phyloP scores from a whole-genome alignment of 345 rosid species.

The Camelina neglecta region DNA sequence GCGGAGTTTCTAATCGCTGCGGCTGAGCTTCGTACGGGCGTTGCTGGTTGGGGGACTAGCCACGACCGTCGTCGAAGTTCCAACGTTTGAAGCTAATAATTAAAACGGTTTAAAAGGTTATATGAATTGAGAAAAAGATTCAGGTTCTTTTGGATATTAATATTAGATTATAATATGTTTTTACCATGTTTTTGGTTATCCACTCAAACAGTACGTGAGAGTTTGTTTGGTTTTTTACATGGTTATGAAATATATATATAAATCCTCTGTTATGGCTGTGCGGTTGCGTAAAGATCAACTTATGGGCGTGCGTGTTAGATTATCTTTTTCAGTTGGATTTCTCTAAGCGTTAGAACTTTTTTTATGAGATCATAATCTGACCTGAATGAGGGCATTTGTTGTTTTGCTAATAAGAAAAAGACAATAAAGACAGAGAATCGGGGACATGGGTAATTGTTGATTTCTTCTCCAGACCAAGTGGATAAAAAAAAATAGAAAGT shows the following conservation, averaged over 20 bases:
- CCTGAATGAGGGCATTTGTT: slow-evolving; percentile 25
- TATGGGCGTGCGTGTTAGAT: background rate
- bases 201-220: background rate
- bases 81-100: slow-evolving; percentile 11
- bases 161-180: background rate
- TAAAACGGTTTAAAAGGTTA: background rate
- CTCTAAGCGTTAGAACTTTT: background rate
- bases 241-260: background rate
- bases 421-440: slow-evolving; percentile 4
- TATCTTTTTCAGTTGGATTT: background rate
- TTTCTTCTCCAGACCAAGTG: slow-evolving; percentile 27
- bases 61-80: slow-evolving; percentile 52
- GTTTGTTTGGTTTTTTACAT: slow-evolving; percentile 37
- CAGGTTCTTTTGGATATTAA: slow-evolving; percentile 13
- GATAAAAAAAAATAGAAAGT: background rate
- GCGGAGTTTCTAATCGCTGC: slow-evolving; percentile 75
- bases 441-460: slow-evolving; percentile 27
- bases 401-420: slow-evolving; percentile 5
- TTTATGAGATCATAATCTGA: background rate
- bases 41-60: slow-evolving; percentile 63
- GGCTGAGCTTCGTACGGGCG: slow-evolving; percentile 72
- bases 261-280: background rate
- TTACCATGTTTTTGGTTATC: slow-evolving; percentile 37
- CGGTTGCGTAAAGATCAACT: slow-evolving; percentile 9
- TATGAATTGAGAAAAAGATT: background rate